A percentile compares a stretch with the other conserved stretches of the same genome.
phyloP scores from a whole-genome alignment of 176 grass and related monocot genomes.

The Oryza brachyantha region DNA sequence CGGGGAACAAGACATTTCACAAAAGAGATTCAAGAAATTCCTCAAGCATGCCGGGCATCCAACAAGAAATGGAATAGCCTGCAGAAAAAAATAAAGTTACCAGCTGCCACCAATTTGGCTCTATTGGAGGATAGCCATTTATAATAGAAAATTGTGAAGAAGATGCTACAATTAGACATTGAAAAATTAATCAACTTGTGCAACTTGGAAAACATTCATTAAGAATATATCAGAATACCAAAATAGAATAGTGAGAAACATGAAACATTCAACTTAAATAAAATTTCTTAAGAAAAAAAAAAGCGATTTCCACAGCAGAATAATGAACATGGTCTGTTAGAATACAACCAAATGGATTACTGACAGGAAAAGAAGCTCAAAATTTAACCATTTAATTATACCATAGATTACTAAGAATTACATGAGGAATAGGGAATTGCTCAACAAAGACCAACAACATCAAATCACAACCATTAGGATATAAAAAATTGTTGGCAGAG shows the following conservation, averaged over 20 bases:
- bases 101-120: conserved; percentile 3
- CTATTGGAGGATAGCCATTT: conserved; percentile 10
- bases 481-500: not conserved
- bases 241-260: not conserved
- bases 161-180: conserved; percentile 23
- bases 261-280: too few relatives aligned
- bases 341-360: not conserved
- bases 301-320: too few relatives aligned
- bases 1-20: conserved; percentile 94
- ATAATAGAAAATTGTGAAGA: conserved; percentile 16
- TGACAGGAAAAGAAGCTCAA: not conserved
- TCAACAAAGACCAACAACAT: conserved; percentile 12
- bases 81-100: conserved; percentile 33
- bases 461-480: conserved; percentile 2
- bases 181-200: conserved; percentile 20
- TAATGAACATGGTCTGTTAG: conserved; percentile 10
- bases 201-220: not conserved
- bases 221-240: not conserved
- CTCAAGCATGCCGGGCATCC: conserved; percentile 98
- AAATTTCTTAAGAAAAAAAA: too few relatives aligned
- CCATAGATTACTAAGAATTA: not conserved
- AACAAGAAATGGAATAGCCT: conserved; percentile 98
- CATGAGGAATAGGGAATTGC: conserved; percentile 2
- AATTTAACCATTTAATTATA: not conserved
- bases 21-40: conserved; percentile 95